phyloP scores from a whole-genome alignment of 768 basidiomycete genomes.

The Auriculariales sp. region DNA sequence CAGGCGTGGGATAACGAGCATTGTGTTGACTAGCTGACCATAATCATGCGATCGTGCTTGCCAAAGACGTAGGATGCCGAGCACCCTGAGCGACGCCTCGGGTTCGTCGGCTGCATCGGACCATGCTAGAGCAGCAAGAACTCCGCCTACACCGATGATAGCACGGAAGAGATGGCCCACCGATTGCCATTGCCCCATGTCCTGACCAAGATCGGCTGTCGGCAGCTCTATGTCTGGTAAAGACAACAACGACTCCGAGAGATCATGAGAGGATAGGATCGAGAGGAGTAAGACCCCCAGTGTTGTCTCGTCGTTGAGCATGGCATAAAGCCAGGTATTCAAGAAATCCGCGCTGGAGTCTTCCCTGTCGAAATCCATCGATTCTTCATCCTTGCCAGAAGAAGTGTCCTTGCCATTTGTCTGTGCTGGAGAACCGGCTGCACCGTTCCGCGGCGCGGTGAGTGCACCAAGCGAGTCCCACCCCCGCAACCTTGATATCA shows the following conservation, averaged over 20 bases:
- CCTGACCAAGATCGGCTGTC: not conserved
- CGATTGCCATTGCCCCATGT: conserved; percentile 1
- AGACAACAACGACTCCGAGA: not conserved
- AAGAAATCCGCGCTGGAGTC: not conserved
- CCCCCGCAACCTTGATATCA: no score
- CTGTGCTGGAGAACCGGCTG: no score
- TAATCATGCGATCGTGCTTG: conserved; percentile 21
- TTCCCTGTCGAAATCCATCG: no score
- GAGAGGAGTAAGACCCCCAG: conserved; percentile 5
- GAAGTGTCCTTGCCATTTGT: no score
- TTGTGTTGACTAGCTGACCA: conserved; percentile 55
- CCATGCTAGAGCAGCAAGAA: conserved; percentile 65
- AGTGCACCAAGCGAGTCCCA: no score
- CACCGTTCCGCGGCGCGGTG: no score
- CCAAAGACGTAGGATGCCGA: conserved; percentile 52
- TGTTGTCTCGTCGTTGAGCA: conserved; percentile 4
- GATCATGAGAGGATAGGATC: not conserved
- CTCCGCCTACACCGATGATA: conserved; percentile 48
- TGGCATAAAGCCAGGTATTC: not conserved
- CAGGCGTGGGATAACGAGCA: conserved; percentile 57
- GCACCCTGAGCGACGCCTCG: conserved; percentile 44
- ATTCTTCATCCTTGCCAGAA: no score
- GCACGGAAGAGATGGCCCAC: conserved; percentile 32
- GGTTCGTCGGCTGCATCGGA: conserved; percentile 61
- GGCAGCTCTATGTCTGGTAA: not conserved